These are phyloP conservation scores for Cryptococcus sp. DNA, from an alignment of 1,284 basidiomycete species.

Conservation along the genomic window DNA sequence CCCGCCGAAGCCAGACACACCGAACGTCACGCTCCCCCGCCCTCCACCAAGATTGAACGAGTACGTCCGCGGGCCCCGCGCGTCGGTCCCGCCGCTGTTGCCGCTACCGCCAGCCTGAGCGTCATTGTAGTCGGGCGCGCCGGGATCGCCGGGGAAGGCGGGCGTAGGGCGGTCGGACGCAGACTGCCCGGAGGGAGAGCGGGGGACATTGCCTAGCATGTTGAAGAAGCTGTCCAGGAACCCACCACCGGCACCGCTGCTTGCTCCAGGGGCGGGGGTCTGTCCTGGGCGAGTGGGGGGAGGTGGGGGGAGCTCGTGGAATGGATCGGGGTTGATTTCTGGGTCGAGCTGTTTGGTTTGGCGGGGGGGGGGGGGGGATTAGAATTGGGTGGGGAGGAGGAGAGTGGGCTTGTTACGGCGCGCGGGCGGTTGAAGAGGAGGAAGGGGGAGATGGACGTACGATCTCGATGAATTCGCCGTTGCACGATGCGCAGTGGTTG, in stretches of 20 bases:
- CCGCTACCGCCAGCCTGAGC: background rate
- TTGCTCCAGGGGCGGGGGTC: background rate
- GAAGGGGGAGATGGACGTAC: slow-evolving; percentile 18
- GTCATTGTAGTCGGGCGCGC: background rate
- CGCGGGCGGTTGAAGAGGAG: background rate
- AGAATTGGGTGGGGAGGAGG: too few relatives aligned
- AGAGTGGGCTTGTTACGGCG: too few relatives aligned
- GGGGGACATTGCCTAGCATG: slow-evolving; percentile 1
- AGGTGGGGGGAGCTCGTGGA: slow-evolving; percentile 39
- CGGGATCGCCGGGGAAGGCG: background rate
- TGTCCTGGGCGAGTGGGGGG: slow-evolving; percentile 30
- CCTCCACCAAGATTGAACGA: slow-evolving; percentile 34
- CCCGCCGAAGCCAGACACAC: too few relatives aligned
- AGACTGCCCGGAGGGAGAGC: background rate
- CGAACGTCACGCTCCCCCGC: slow-evolving; percentile 25
- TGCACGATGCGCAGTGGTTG: slow-evolving; percentile 41
- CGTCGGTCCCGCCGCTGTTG: background rate
- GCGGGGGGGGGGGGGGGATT: too few relatives aligned
- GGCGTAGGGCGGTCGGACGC: background rate
- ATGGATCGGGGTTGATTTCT: slow-evolving; percentile 44
- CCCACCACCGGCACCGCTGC: background rate
- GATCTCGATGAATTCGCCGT: slow-evolving; percentile 46
- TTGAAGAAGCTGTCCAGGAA: slow-evolving; percentile 13
- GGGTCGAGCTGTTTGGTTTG: slow-evolving; percentile 36
- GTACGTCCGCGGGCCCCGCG: slow-evolving; percentile 19